A percentile compares a stretch with the other conserved stretches of the same genome.
These are phyloP conservation scores for Exophiala sideris DNA, from an alignment of 2,329 filamentous ascomycete genomes.

Conservation along the genomic window DNA sequence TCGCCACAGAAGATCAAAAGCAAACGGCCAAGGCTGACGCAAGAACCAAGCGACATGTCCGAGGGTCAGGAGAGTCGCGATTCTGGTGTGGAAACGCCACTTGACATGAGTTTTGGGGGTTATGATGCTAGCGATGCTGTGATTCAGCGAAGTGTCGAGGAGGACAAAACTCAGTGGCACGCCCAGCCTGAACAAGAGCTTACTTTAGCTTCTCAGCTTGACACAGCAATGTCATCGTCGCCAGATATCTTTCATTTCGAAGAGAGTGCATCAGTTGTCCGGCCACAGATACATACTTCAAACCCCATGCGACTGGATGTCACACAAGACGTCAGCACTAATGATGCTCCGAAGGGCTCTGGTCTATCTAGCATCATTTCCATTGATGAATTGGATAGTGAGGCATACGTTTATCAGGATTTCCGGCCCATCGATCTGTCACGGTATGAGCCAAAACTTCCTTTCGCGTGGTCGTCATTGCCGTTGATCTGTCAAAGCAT, in stretches of 20 bases:
- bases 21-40: neutral
- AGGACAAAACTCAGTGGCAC: conserved; percentile 5
- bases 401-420: conserved; percentile 22
- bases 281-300: conserved; percentile 20
- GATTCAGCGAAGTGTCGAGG: neutral
- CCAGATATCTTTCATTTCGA: conserved; percentile 23
- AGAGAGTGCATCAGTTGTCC: conserved; percentile 3
- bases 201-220: conserved; percentile 6
- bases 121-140: neutral
- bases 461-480: conserved; percentile 27
- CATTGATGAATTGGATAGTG: conserved; percentile 21
- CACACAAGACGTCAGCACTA: neutral
- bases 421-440: conserved; percentile 28
- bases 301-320: conserved; percentile 16
- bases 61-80: neutral
- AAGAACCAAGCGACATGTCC: neutral
- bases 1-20: conserved; percentile 2
- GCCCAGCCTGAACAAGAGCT: conserved; percentile 3
- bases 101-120: conserved; percentile 17
- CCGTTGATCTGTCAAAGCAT: conserved; percentile 27
- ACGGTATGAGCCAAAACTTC: conserved; percentile 23
- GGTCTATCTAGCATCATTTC: conserved; percentile 1
- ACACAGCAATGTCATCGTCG: conserved; percentile 16
- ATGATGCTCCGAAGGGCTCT: neutral
- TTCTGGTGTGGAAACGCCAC: conserved; percentile 9